Evolutionary conservation across 768 basidiomycete species (phyloP), one percentile per base, ranked within the genome.

Genomic region (Tulasnella sp.): DNA sequence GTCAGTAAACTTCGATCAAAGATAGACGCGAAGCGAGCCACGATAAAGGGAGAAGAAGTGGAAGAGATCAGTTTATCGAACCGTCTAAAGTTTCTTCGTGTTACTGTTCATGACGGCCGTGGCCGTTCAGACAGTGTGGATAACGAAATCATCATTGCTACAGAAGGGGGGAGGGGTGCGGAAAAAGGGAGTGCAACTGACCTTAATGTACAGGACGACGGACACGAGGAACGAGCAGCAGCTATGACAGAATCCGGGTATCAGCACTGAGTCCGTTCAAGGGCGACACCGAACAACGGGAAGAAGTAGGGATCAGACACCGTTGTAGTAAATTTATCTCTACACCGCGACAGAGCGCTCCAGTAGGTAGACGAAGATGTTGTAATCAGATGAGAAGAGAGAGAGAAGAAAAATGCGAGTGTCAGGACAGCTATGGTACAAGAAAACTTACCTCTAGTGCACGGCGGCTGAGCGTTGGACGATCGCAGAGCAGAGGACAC

Each of bases 301-400:
- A 34, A 24, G 64, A 69, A 14, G 60, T 3, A 34, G 4, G 34
- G 64, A 75, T 75, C 74, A 75, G 74, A 75, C 74, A 75, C 74
- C 74, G 74, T 75, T 75, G 74, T 75, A 75, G 74, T 75, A 75
- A 44, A 75, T 69, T 69, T 69, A 69, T 69, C 64, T 69, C 64
- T 69, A 69, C 64, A 69, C 64, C 64, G 64, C 64, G 64, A 69
- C 64, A 34, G 34, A 69, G 64, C 64, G 64, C 64, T 69, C 64
- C 64, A 69, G 64, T 69, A 69, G 64, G 64, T 69, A 69, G 64
- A 69, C 64, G 64, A 12, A 69, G 28, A 69, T 24, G 64, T 69
- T 69, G 64, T 69, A 69, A 69, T 69, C 64, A 69, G 64, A 69
- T 54, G 54, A 6, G n/a, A n/a, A 50, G 50, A 16, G 1, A 12